These are phyloP conservation scores for Inga leiocalycina DNA, from an alignment of 306 rosid genomes.

Conservation along the genomic window DNA sequence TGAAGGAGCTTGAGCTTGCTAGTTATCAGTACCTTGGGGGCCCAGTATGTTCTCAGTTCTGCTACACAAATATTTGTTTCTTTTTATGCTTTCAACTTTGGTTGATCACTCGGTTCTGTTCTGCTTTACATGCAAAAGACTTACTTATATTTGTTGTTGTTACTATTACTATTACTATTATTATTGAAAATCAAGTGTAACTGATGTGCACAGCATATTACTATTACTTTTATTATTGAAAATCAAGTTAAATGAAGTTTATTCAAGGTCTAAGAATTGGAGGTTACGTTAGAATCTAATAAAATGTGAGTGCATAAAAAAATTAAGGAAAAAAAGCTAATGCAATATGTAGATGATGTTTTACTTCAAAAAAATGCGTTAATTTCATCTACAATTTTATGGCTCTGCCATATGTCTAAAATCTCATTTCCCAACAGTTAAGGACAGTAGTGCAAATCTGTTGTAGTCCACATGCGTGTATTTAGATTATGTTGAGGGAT, in stretches of 20 bases:
- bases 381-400: no score
- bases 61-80: conserved; percentile 6
- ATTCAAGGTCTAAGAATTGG: no score
- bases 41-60: conserved; percentile 61
- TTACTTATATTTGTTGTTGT: not conserved
- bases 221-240: no score
- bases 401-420: not conserved
- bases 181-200: conserved; percentile 7
- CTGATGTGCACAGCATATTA: conserved; percentile 8
- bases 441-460: not conserved
- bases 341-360: no score
- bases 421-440: conserved; percentile 1
- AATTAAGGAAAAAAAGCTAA: no score
- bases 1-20: conserved; percentile 98
- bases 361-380: no score
- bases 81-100: conserved; percentile 21
- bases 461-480: not conserved
- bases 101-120: conserved; percentile 18
- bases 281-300: no score
- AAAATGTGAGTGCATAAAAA: no score
- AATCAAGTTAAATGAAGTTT: no score
- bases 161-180: no score
- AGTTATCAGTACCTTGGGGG: conserved; percentile 96
- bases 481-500: not conserved
- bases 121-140: not conserved